Evolutionary conservation across 192 early-diverging fungal genomes (phyloP).

Genomic region (Coemansia sp.): DNA sequence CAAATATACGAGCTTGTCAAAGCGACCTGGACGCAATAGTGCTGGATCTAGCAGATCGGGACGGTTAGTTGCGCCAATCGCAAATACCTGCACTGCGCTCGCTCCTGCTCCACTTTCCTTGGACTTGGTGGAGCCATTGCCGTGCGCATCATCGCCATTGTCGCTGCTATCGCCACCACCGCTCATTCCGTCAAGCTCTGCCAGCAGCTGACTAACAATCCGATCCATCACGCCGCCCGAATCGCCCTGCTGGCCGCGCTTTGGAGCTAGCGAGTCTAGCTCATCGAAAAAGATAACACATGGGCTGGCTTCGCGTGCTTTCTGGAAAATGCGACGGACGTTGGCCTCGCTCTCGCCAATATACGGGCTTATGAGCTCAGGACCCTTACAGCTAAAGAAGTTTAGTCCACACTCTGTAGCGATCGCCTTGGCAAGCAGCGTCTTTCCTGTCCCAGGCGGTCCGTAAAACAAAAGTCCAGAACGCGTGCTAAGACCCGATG

Average conservation of each 20-base stretch:
- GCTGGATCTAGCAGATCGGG: conserved; percentile 96
- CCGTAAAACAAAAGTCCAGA: conserved; percentile 94
- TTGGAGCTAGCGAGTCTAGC: conserved; percentile 96
- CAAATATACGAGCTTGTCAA: conserved; percentile 96
- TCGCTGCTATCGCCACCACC: conserved; percentile 49
- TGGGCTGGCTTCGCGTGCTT: conserved; percentile 93
- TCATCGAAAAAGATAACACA: conserved; percentile 99
- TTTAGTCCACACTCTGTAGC: conserved; percentile 97
- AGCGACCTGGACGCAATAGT: conserved; percentile 90
- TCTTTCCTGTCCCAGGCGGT: conserved; percentile 98
- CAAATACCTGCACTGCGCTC: conserved; percentile 75
- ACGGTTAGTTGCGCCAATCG: conserved; percentile 97
- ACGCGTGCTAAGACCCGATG: conserved; percentile 88
- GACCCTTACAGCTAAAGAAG: conserved; percentile 98
- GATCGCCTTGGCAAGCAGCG: conserved; percentile 96
- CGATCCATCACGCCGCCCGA: conserved; percentile 99
- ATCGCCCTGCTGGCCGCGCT: conserved; percentile 97
- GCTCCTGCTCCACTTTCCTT: conserved; percentile 46
- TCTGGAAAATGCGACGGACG: conserved; percentile 92
- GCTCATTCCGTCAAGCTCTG: conserved; percentile 93
- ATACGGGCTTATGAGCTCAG: conserved; percentile 98
- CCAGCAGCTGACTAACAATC: conserved; percentile 93
- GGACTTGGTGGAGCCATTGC: conserved; percentile 15
- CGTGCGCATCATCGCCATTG: conserved; percentile 30
- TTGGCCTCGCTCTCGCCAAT: conserved; percentile 99